Evolutionary conservation across 768 basidiomycete genomes (phyloP), one percentile per base, ranked within the genome.

Genomic region (Tricholoma sp.): DNA sequence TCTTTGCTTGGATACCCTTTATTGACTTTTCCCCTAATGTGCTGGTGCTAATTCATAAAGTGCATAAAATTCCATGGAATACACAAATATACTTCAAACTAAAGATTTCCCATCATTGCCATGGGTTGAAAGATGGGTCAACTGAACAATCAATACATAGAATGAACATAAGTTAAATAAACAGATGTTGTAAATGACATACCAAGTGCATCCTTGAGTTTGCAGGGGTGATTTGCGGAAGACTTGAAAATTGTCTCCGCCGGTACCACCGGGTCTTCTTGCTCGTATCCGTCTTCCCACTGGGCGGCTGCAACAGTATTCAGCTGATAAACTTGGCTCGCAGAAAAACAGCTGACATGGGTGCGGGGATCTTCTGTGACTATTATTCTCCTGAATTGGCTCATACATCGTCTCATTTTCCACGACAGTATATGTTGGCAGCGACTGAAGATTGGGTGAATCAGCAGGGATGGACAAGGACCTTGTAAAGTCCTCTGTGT

Each of bases 1-100:
- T 65, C 57, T 64, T 58, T 53, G 67, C 67, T 70, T 67, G 65
- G 68, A 68, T 74, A 67, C 69, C 72, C 63, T 64, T 63, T 66
- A 64, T 62, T 59, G 57, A 63, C 56, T 43, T 52, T 5, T 63
- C 55, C 43, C 61, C 18, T 67, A 67, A 67, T 58, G 58, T 50
- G 52, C 47, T 45, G 45, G 19, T 41, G 46, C 29, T 31, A 51
- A 56, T 50, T 59, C 41, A 46, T 50, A 39, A 56, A 32, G 41
- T 54, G 27, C 51, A 37, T 56, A 60, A 50, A 49, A 47, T 27
- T 47, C 27, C 21, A 16, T 31, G 47, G 47, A 50, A 50, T 31
- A 50, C 29, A 5, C 21, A 35, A 37, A 37, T 52, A 7, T 10
- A 27, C 2, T 14, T 52, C 6, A 18, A 51, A 31, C 19, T 14